A percentile compares a stretch with the other conserved stretches of the same genome.
These are phyloP conservation scores for Crithidia fasciculata DNA, from an alignment of 208 protist genomes.

Conservation along the genomic window DNA sequence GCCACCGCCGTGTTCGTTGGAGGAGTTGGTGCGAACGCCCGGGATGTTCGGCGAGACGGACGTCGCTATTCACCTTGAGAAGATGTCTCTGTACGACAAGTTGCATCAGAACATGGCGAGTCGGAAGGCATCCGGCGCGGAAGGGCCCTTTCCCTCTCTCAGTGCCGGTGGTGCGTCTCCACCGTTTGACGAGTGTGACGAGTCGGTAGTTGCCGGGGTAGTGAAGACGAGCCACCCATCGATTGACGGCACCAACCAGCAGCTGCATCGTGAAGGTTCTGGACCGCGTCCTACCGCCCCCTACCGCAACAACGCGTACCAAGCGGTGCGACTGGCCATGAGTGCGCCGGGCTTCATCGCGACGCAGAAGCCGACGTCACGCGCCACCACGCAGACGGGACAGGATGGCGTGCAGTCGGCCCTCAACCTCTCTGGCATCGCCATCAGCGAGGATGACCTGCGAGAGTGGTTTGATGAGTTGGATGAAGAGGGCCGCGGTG, in stretches of 20 bases:
- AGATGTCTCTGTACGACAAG: constrained; percentile 41
- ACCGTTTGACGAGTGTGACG: too few species aligned
- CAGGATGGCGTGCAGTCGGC: constrained; percentile 38
- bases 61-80: constrained; percentile 25
- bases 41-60: constrained; percentile 38
- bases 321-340: constrained; percentile 69
- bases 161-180: too few species aligned
- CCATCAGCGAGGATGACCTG: constrained; percentile 61
- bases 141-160: too few species aligned
- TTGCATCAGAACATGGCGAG: constrained; percentile 27
- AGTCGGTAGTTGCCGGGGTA: too few species aligned
- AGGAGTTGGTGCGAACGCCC: constrained; percentile 23
- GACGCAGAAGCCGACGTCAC: constrained; percentile 12
- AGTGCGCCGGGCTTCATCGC: constrained; percentile 49
- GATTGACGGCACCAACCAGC: too few species aligned
- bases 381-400: constrained; percentile 1
- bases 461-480: constrained; percentile 75
- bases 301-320: constrained; percentile 77
- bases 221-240: too few species aligned
- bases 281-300: constrained; percentile 13
- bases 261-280: not conserved
- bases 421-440: constrained; percentile 70
- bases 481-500: constrained; percentile 39
- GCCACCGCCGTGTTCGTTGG: constrained; percentile 23
- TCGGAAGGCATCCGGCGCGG: not conserved